These are phyloP conservation scores for Gnomoniopsis smithogilvyi DNA, from an alignment of 2,329 filamentous ascomycete genomes.

Conservation along the genomic window DNA sequence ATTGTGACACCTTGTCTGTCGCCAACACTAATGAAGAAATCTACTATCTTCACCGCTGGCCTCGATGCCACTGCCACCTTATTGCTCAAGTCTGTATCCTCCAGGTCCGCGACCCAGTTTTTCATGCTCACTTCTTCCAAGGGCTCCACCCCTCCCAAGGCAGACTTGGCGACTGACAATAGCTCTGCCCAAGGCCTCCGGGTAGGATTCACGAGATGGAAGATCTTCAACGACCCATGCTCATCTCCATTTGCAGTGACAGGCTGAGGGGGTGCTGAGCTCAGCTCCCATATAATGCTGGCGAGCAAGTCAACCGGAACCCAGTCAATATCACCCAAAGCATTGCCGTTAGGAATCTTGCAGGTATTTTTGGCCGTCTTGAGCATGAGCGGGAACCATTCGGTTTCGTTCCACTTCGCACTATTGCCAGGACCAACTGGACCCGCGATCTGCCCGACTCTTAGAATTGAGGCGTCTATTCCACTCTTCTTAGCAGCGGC, in stretches of 20 bases:
- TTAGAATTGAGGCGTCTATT: constrained; percentile 11
- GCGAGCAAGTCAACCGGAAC: constrained; percentile 19
- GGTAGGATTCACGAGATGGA: constrained; percentile 4
- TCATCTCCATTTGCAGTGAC: too few species aligned
- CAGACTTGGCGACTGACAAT: not conserved
- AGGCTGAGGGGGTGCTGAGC: not conserved
- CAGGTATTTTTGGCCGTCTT: constrained; percentile 12
- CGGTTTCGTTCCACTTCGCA: constrained; percentile 19
- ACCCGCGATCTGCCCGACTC: constrained; percentile 23
- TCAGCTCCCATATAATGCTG: constrained; percentile 18
- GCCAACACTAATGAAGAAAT: not conserved
- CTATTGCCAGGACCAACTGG: constrained; percentile 5
- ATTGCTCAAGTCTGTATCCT: not conserved
- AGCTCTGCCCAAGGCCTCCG: constrained; percentile 5
- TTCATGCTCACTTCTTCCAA: not conserved
- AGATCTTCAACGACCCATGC: not conserved
- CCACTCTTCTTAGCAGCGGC: constrained; percentile 2
- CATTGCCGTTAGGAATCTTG: constrained; percentile 19
- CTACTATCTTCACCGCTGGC: constrained; percentile 8
- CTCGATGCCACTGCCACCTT: not conserved
- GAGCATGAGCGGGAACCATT: constrained; percentile 23
- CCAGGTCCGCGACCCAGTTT: constrained; percentile 1
- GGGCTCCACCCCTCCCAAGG: not conserved
- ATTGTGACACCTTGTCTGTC: constrained; percentile 1
- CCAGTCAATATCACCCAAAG: constrained; percentile 20